Percentiles rank a stretch among this genome's conserved stretches.
Conservation (phyloP, 2,329 filamentous ascomycete species). For the Verticillium nubilum region DNA sequence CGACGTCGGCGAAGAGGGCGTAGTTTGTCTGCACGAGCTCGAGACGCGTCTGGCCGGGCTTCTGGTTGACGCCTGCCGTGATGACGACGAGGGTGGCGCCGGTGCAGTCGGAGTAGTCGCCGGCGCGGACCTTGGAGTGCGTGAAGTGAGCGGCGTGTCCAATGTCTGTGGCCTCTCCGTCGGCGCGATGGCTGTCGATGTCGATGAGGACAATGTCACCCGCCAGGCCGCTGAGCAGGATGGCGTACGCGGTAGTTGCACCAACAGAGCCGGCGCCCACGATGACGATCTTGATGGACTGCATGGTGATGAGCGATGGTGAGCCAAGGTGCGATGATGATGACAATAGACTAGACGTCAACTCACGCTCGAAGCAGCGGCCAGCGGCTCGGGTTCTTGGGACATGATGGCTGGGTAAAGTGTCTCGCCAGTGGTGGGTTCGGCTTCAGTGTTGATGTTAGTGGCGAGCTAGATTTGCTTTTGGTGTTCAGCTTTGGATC, state of each 20-base stretch:
- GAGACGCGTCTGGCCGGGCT: constrained; percentile 23
- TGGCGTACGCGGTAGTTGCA: constrained; percentile 19
- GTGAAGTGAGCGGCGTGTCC: constrained; percentile 22
- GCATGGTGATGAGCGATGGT: not conserved
- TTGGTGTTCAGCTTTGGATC: not conserved
- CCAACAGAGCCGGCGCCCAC: constrained; percentile 20
- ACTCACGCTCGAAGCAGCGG: not conserved
- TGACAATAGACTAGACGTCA: not conserved
- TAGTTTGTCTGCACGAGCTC: constrained; percentile 25
- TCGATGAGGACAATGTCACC: constrained; percentile 25
- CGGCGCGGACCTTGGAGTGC: constrained; percentile 19
- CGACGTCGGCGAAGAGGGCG: constrained; percentile 19
- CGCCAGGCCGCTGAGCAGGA: constrained; percentile 17
- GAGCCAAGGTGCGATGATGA: not conserved
- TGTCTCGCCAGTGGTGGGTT: not conserved
- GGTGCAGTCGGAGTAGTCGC: constrained; percentile 20
- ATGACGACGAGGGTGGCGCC: constrained; percentile 23
- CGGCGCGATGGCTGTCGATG: constrained; percentile 20
- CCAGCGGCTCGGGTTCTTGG: not conserved
- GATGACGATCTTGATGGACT: constrained; percentile 20
- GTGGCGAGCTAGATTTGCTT: not conserved
- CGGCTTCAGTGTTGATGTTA: not conserved
- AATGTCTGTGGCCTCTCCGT: constrained; percentile 23
- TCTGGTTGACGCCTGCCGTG: constrained; percentile 26
- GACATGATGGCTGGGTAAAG: not conserved